phyloP scores from a whole-genome alignment of 2,329 filamentous ascomycete species.

The Pseudofabraea citricarpa region DNA sequence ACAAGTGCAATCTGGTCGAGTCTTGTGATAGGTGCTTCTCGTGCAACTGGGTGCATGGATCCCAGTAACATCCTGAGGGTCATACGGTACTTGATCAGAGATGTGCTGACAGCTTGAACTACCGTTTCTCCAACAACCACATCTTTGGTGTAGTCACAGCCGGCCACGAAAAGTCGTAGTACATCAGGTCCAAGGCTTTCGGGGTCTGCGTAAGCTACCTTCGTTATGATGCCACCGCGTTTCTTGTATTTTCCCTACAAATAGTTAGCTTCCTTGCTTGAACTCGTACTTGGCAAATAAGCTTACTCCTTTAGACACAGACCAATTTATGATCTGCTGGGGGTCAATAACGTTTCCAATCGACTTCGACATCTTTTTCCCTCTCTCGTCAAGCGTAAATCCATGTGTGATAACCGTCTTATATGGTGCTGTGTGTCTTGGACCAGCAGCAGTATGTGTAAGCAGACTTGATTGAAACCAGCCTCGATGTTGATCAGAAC shows the following conservation, averaged over 20 bases:
- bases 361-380: slow-evolving; percentile 99
- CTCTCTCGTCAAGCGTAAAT: slow-evolving; percentile 82
- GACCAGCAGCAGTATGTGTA: slow-evolving; percentile 59
- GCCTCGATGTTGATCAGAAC: slow-evolving; percentile 90
- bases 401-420: slow-evolving; percentile 90
- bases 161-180: slow-evolving; percentile 84
- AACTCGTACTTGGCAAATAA: slow-evolving; percentile 49
- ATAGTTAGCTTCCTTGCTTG: neutral
- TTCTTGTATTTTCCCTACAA: slow-evolving; percentile 42
- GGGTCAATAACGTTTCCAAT: slow-evolving; percentile 84
- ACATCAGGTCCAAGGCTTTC: slow-evolving; percentile 82
- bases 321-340: slow-evolving; percentile 78
- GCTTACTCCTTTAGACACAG: slow-evolving; percentile 21
- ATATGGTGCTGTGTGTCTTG: slow-evolving; percentile 60
- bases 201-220: no score
- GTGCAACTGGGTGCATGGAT: slow-evolving; percentile 47
- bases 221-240: slow-evolving; percentile 47
- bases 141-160: slow-evolving; percentile 86
- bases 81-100: slow-evolving; percentile 80
- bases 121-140: slow-evolving; percentile 76
- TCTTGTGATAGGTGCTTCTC: slow-evolving; percentile 46
- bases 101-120: slow-evolving; percentile 69
- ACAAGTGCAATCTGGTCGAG: slow-evolving; percentile 72
- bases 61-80: slow-evolving; percentile 90
- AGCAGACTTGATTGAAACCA: slow-evolving; percentile 98